Conservation (phyloP, 495 filamentous ascomycete species). For the Penicillium samsonianum region DNA sequence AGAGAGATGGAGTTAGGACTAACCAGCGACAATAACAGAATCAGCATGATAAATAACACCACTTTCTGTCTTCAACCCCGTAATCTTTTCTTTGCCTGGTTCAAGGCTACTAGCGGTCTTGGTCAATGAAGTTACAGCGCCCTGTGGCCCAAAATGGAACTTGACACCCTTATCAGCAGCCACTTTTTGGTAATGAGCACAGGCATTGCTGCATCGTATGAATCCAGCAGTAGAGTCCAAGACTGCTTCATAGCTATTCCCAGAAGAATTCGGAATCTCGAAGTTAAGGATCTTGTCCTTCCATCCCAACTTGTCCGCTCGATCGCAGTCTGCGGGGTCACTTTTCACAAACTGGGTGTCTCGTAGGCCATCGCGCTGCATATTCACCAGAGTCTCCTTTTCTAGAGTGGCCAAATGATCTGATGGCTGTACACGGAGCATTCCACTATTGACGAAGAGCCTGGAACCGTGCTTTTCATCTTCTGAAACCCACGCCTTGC, state of each 20-base stretch:
- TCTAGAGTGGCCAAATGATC: constrained; percentile 10
- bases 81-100: constrained; percentile 22
- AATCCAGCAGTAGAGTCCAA: constrained; percentile 21
- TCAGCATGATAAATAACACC: constrained; percentile 14
- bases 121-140: constrained; percentile 13
- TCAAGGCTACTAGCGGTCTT: constrained; percentile 3
- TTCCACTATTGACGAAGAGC: constrained; percentile 20
- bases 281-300: constrained; percentile 20
- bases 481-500: constrained; percentile 15
- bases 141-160: constrained; percentile 16
- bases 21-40: constrained; percentile 19
- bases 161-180: no score
- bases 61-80: constrained; percentile 12
- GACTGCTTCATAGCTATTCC: constrained; percentile 13
- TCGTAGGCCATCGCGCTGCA: constrained; percentile 20
- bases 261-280: constrained; percentile 11
- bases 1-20: background rate
- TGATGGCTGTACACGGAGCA: constrained; percentile 22
- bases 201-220: constrained; percentile 20
- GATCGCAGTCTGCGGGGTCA: constrained; percentile 15
- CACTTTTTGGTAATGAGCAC: no score
- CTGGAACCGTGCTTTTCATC: constrained; percentile 14
- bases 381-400: constrained; percentile 18
- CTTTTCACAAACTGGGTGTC: constrained; percentile 21
- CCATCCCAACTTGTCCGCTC: constrained; percentile 16